These are phyloP conservation scores for Saccharomyces pastorianus DNA, from an alignment of 1,139 yeast species.

Conservation along the genomic window DNA sequence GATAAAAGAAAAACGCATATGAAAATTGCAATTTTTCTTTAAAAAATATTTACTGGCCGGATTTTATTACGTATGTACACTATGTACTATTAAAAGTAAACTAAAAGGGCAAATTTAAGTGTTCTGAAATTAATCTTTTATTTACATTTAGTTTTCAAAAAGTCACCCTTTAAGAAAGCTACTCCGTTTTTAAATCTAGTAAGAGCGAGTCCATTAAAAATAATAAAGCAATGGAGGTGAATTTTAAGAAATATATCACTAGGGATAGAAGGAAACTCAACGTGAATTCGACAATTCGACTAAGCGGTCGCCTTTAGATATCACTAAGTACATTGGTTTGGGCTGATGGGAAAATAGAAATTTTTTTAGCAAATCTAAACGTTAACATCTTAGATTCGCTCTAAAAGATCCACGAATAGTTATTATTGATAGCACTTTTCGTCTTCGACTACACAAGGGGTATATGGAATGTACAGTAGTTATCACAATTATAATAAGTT, in stretches of 20 bases:
- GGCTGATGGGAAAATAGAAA: neutral
- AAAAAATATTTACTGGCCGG: neutral
- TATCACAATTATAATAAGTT: neutral
- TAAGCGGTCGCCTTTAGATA: neutral
- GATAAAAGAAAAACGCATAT: neutral
- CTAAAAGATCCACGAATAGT: neutral
- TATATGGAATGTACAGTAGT: neutral
- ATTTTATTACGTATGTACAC: neutral
- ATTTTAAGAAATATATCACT: neutral
- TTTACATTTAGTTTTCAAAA: neutral
- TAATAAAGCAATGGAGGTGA: neutral
- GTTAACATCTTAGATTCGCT: neutral
- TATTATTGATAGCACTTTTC: neutral
- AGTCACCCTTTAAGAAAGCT: neutral
- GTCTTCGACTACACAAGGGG: neutral
- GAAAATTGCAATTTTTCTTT: neutral
- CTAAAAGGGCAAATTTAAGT: neutral
- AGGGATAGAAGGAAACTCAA: neutral
- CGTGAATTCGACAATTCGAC: neutral
- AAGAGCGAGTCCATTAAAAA: neutral
- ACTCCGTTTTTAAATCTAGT: neutral
- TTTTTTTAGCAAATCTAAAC: too few species aligned
- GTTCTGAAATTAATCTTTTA: neutral
- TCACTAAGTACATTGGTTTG: neutral
- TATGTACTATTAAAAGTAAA: neutral